Evolutionary conservation across 2,329 filamentous ascomycete species (phyloP).

Genomic region (Blumeriella jaapii): DNA sequence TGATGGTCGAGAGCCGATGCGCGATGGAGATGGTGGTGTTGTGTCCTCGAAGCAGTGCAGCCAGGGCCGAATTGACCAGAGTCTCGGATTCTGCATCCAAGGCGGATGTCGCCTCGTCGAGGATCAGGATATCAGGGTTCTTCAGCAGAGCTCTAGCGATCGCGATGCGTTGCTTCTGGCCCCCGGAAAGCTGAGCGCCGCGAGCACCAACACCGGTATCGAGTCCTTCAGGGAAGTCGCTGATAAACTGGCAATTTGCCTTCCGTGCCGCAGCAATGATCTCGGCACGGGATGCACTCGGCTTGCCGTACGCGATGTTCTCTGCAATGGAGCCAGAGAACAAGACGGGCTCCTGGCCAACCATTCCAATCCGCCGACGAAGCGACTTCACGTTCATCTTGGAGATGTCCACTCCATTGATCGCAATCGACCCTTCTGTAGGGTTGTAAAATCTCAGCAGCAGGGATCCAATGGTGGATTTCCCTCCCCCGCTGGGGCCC

Average conservation of each 20-base stretch:
- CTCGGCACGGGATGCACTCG: slow-evolving; percentile 63
- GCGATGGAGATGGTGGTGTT: slow-evolving; percentile 98
- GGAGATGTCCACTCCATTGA: slow-evolving; percentile 74
- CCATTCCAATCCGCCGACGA: slow-evolving; percentile 84
- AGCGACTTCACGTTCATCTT: slow-evolving; percentile 89
- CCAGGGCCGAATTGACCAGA: slow-evolving; percentile 83
- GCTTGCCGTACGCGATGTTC: slow-evolving; percentile 86
- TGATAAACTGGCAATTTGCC: slow-evolving; percentile 94
- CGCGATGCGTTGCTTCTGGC: slow-evolving; percentile 95
- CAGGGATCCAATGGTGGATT: slow-evolving; percentile 89
- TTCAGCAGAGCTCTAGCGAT: slow-evolving; percentile 93
- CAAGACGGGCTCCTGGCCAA: slow-evolving; percentile 89
- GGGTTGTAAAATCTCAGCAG: slow-evolving; percentile 86
- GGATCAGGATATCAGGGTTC: slow-evolving; percentile 88
- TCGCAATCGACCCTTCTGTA: slow-evolving; percentile 62
- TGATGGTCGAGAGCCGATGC: slow-evolving; percentile 90
- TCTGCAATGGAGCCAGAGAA: slow-evolving; percentile 78
- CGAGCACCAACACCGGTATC: slow-evolving; percentile 89
- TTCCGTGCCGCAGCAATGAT: slow-evolving; percentile 79
- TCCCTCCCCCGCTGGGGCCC: slow-evolving; percentile 89
- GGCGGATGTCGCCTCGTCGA: slow-evolving; percentile 93
- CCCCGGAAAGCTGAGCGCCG: slow-evolving; percentile 86
- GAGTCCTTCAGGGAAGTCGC: slow-evolving; percentile 89
- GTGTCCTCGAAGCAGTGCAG: slow-evolving; percentile 66
- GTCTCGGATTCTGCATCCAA: slow-evolving; percentile 96